A percentile compares a stretch with the other conserved stretches of the same genome.
Evolutionary conservation across 75 land plant genomes (phyloP).

Genomic region (Ceratopteris richardii): DNA sequence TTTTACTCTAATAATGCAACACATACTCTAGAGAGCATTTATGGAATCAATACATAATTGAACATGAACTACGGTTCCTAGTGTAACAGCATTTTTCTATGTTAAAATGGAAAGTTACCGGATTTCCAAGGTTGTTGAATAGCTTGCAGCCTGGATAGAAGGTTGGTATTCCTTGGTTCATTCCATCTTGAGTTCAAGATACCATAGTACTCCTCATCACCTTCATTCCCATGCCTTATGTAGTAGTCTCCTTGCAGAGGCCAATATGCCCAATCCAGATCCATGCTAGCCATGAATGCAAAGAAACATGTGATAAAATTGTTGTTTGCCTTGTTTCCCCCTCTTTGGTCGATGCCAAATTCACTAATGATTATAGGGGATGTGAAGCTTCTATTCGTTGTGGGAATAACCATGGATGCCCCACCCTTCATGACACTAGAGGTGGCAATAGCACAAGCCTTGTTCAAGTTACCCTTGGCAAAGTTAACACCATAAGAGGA

Average conservation of each 20-base stretch:
- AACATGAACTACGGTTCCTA: no score
- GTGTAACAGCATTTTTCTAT: no score
- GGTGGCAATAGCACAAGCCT: slow-evolving; percentile 45
- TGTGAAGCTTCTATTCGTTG: not conserved
- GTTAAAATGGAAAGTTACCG: not conserved
- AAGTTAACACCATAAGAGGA: slow-evolving; percentile 41
- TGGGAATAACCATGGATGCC: not conserved
- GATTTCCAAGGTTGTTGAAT: slow-evolving; percentile 61
- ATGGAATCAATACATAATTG: no score
- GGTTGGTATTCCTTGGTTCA: slow-evolving; percentile 33
- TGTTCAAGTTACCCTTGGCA: slow-evolving; percentile 42
- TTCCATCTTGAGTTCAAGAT: slow-evolving; percentile 43
- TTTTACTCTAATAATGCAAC: no score
- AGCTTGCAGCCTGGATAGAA: slow-evolving; percentile 28
- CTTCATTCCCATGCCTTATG: slow-evolving; percentile 13
- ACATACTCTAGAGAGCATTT: no score
- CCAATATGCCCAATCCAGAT: slow-evolving; percentile 60
- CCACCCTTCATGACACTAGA: not conserved
- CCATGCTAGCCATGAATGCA: slow-evolving; percentile 21
- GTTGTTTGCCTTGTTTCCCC: slow-evolving; percentile 14
- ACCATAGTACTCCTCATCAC: slow-evolving; percentile 58
- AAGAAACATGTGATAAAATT: slow-evolving; percentile 32
- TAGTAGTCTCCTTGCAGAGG: slow-evolving; percentile 51
- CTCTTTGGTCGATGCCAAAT: slow-evolving; percentile 39
- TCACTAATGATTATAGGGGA: slow-evolving; percentile 37